Base-by-base conservation (phyloP, 208 protist species). In the Porcisia hertigi region DNA sequence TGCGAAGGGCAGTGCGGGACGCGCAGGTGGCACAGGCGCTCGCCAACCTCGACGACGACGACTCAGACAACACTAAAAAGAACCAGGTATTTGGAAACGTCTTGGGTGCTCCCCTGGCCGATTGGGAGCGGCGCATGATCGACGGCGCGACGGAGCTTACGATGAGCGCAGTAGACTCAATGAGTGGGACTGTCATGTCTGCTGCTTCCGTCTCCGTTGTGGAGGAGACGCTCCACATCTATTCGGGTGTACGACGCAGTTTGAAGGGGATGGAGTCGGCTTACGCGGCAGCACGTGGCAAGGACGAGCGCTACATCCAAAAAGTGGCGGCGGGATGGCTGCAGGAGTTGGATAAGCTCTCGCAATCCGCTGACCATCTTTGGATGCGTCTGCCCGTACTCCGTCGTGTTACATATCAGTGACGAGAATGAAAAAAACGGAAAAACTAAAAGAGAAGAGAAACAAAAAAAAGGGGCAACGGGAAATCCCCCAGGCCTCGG, bases 91-190 rank as follows among this genome's bases (percentile, higher is more conserved):
- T 20, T 41, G 69, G 36, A 52, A 57, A 73, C 53, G 20, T 47
- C 18, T 52, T 77, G 34, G 23, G 45, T 18, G 58, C 58, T 18
- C 73, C 70, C 5, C 5, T 67, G 14, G 58, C 74, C 5, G 86
- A 88, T 49, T 77, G 75, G 59, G 88, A 95, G 52, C 71, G 74
- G 14, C 73, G 76, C 25, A 92, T 92, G 81, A 85, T 95, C 71
- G 64, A 63, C 18, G 81, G 79, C 6, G 88, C 91, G 18, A 91
- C 85, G 9, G 79, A 75, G 14, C 79, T 95, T 16, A 77, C 86
- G 30, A 78, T 92, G 59, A 86, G 91, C 63, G 84, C 88, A 14
- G 89, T 95, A 2, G 76, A 86, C 41, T 84, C 91, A 16, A 92
- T 95, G 69, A 83, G 84, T 3, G 83, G 86, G 20, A 69, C 83